phyloP scores from a whole-genome alignment of 1,284 basidiomycete species.

The Irpex sp. region DNA sequence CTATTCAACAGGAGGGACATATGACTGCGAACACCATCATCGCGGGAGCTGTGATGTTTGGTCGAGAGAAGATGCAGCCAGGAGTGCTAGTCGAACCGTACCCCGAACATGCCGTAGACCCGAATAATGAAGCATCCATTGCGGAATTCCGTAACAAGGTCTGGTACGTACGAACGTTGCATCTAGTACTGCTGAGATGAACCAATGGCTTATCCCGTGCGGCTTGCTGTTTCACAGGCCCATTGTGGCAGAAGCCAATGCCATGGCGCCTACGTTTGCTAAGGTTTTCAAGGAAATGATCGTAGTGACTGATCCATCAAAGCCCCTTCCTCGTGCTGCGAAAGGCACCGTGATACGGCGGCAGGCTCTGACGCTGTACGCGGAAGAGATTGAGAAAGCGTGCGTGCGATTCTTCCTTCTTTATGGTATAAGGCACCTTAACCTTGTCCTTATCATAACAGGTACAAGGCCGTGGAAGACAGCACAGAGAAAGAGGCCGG shows the following conservation, averaged over 20 bases:
- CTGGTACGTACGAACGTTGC: constrained; percentile 10
- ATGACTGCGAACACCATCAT: constrained; percentile 28
- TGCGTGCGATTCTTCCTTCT: constrained; percentile 17
- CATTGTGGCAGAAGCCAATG: constrained; percentile 30
- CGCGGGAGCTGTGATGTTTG: constrained; percentile 20
- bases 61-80: constrained; percentile 17
- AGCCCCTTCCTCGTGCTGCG: constrained; percentile 25
- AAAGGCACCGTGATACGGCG: constrained; percentile 26
- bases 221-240: constrained; percentile 1
- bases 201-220: background rate
- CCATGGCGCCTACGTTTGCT: constrained; percentile 32
- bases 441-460: background rate
- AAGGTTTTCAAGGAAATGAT: constrained; percentile 35
- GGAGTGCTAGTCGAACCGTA: constrained; percentile 21
- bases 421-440: background rate
- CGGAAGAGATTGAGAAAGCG: constrained; percentile 25
- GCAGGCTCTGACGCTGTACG: constrained; percentile 23
- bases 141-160: constrained; percentile 8
- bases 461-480: constrained; percentile 24
- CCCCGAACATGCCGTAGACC: constrained; percentile 7
- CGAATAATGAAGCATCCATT: constrained; percentile 7
- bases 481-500: constrained; percentile 15
- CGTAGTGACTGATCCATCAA: constrained; percentile 19
- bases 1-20: constrained; percentile 27
- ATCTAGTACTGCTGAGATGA: background rate